Evolutionary conservation across 1,284 basidiomycete species (phyloP).

Genomic region (Tilletia setariae): DNA sequence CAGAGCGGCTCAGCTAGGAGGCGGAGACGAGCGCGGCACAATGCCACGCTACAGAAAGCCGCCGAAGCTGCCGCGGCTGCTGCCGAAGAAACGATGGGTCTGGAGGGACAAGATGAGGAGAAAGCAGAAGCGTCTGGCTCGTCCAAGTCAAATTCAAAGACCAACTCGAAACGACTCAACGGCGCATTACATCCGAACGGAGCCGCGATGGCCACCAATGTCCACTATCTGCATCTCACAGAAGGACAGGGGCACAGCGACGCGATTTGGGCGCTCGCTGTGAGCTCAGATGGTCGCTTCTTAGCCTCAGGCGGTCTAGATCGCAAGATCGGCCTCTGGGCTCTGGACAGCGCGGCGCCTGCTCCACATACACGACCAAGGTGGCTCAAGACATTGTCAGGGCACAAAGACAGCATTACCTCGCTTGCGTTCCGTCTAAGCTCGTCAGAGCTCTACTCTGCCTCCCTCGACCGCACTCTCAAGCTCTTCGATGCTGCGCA

Average conservation of each 20-base stretch:
- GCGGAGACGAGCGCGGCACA: neutral
- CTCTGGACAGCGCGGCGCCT: slow-evolving; percentile 6
- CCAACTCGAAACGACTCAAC: slow-evolving; percentile 37
- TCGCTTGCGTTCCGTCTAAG: slow-evolving; percentile 75
- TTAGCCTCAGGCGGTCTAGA: slow-evolving; percentile 85
- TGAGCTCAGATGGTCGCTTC: slow-evolving; percentile 79
- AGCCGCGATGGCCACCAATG: neutral
- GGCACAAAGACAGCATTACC: slow-evolving; percentile 56
- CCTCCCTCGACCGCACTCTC: slow-evolving; percentile 84
- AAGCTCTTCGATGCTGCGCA: slow-evolving; percentile 83
- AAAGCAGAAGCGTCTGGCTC: neutral
- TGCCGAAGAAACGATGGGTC: neutral
- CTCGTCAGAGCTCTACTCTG: slow-evolving; percentile 75
- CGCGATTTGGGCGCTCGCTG: slow-evolving; percentile 74
- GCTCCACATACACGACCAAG: neutral
- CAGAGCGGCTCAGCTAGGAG: neutral
- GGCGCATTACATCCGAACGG: neutral
- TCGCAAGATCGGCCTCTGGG: slow-evolving; percentile 56
- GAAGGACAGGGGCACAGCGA: slow-evolving; percentile 72
- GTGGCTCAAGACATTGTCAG: slow-evolving; percentile 72
- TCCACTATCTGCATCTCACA: slow-evolving; percentile 41
- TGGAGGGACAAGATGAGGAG: neutral
- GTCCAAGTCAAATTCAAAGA: neutral
- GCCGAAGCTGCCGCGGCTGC: neutral
- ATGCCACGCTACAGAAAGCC: neutral